Evolutionary conservation across 164 flowering plant genomes (phyloP).

Genomic region (Taxillus chinensis): DNA sequence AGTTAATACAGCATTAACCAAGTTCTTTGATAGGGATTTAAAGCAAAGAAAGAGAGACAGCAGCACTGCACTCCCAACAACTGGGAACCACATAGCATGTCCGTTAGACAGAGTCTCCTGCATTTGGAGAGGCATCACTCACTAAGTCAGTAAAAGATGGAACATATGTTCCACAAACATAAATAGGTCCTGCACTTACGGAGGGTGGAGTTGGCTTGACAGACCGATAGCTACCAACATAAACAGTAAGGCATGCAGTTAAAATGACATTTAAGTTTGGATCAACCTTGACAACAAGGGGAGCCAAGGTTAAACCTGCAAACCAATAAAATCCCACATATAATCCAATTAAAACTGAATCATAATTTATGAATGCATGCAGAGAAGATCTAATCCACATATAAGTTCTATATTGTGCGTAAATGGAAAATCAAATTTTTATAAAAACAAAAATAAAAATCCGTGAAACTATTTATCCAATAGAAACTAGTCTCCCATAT

Average conservation of each 20-base stretch:
- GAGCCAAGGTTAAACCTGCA: conserved; percentile 85
- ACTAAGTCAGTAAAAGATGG: background rate
- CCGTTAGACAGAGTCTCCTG: conserved; percentile 98
- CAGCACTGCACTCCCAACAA: conserved; percentile 95
- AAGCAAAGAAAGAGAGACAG: conserved; percentile 81
- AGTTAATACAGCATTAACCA: conserved; percentile 94
- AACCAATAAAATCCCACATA: conserved; percentile 11
- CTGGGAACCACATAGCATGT: conserved; percentile 96
- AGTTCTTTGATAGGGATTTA: conserved; percentile 88
- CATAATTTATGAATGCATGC: too few relatives aligned
- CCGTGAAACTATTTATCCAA: too few relatives aligned
- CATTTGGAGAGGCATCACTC: conserved; percentile 7
- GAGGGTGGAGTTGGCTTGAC: conserved; percentile 95
- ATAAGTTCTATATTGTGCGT: too few relatives aligned
- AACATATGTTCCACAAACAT: too few relatives aligned
- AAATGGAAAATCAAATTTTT: too few relatives aligned
- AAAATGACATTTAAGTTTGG: conserved; percentile 90
- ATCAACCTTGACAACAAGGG: conserved; percentile 73
- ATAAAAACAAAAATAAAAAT: too few relatives aligned
- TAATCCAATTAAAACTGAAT: too few relatives aligned
- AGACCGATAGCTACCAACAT: conserved; percentile 87
- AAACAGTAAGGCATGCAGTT: conserved; percentile 87
- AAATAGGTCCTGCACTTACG: conserved; percentile 34
- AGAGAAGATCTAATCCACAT: too few relatives aligned
- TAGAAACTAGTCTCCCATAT: too few relatives aligned